Percentiles rank a stretch among this genome's conserved stretches.
These are phyloP conservation scores for Hyaloperonospora arabidopsidis DNA, from an alignment of 352 stramenopile species.

Conservation along the genomic window DNA sequence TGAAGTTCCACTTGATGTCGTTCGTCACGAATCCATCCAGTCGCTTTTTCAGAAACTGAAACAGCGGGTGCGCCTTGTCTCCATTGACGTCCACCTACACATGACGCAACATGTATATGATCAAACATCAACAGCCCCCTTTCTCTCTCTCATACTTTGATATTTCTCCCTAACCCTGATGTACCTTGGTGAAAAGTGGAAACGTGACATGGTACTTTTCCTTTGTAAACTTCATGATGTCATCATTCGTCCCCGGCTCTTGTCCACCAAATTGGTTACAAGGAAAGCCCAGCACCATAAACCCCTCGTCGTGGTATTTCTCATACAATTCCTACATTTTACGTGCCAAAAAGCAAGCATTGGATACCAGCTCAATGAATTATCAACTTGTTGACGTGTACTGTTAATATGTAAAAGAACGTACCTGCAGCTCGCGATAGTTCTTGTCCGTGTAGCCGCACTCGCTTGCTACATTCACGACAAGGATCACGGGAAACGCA, in stretches of 20 bases:
- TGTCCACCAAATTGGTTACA: constrained; percentile 95
- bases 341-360: background rate
- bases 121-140: background rate
- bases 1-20: constrained; percentile 87
- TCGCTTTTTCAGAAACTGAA: constrained; percentile 84
- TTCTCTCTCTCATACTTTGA: background rate
- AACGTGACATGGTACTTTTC: constrained; percentile 75
- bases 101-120: background rate
- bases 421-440: constrained; percentile 6
- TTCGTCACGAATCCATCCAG: constrained; percentile 57
- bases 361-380: background rate
- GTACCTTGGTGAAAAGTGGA: constrained; percentile 80
- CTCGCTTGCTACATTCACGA: constrained; percentile 77
- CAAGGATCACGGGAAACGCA: constrained; percentile 55
- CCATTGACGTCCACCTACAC: constrained; percentile 91
- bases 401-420: background rate
- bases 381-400: background rate
- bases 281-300: constrained; percentile 90
- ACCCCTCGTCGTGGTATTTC: constrained; percentile 57
- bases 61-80: constrained; percentile 74
- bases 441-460: constrained; percentile 41
- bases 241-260: constrained; percentile 60
- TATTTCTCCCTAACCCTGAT: background rate
- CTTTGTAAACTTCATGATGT: constrained; percentile 75
- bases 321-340: constrained; percentile 51